Conservation (phyloP, 495 filamentous ascomycete species). For the Amphirosellinia nigrospora region DNA sequence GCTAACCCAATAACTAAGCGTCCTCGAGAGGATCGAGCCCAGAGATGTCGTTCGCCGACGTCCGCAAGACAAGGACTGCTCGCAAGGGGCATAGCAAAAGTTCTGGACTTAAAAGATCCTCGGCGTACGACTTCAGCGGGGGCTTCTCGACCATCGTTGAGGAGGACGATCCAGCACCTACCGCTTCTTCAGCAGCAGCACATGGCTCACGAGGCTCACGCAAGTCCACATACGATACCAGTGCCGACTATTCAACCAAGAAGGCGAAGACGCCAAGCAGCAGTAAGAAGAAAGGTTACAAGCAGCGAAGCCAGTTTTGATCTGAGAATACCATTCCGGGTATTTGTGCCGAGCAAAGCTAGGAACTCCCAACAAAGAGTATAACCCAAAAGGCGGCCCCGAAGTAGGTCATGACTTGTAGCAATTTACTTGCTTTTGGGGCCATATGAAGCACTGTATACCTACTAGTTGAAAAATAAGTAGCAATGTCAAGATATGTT, state of each 20-base stretch:
- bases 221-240: constrained; percentile 33
- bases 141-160: constrained; percentile 35
- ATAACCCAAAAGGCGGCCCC: background rate
- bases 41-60: constrained; percentile 38
- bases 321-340: background rate
- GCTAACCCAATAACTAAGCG: constrained; percentile 7
- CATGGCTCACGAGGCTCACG: constrained; percentile 30
- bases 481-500: background rate
- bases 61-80: constrained; percentile 36
- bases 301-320: constrained; percentile 35
- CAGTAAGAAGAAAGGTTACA: constrained; percentile 43
- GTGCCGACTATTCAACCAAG: constrained; percentile 34
- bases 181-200: constrained; percentile 29
- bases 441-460: background rate
- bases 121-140: constrained; percentile 32
- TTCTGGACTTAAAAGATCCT: constrained; percentile 32
- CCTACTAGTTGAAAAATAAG: background rate
- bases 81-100: constrained; percentile 37
- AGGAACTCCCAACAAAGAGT: background rate
- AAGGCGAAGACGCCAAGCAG: constrained; percentile 35
- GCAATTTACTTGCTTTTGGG: background rate
- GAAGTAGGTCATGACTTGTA: background rate
- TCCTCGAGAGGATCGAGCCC: constrained; percentile 35
- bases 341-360: background rate
- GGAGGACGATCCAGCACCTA: constrained; percentile 27